Conservation (phyloP, 768 basidiomycete genomes). For the Megacollybia marginata region DNA sequence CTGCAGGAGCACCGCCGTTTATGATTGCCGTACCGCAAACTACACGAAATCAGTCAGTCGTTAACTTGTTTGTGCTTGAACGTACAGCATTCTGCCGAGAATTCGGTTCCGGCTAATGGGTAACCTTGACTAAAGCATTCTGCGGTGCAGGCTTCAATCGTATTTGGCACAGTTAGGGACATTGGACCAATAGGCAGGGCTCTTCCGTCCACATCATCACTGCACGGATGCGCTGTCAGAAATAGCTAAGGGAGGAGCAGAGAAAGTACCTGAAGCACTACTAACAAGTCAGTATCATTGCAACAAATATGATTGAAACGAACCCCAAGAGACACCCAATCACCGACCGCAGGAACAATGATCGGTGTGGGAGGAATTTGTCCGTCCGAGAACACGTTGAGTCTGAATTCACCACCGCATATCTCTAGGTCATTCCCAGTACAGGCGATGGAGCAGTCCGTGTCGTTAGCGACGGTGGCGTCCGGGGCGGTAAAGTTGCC, state of each 20-base stretch:
- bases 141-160: slow-evolving; percentile 49
- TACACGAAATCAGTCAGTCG: slow-evolving; percentile 12
- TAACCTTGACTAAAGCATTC: slow-evolving; percentile 52
- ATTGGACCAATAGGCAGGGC: slow-evolving; percentile 26
- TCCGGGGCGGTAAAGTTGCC: background rate
- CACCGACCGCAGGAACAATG: slow-evolving; percentile 46
- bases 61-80: slow-evolving; percentile 2
- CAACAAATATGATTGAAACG: slow-evolving; percentile 41
- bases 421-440: slow-evolving; percentile 47
- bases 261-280: slow-evolving; percentile 18
- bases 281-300: slow-evolving; percentile 17
- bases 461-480: background rate
- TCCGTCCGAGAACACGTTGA: slow-evolving; percentile 64
- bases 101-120: slow-evolving; percentile 25
- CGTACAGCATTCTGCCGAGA: slow-evolving; percentile 48
- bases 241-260: background rate
- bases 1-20: slow-evolving; percentile 33
- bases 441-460: slow-evolving; percentile 59
- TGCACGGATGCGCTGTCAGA: slow-evolving; percentile 6
- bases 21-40: slow-evolving; percentile 47
- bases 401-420: slow-evolving; percentile 53
- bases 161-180: slow-evolving; percentile 34
- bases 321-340: slow-evolving; percentile 70
- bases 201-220: slow-evolving; percentile 38
- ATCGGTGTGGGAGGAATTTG: slow-evolving; percentile 46